Evolutionary conservation across 1,139 yeast species (phyloP), one percentile per base, ranked within the genome.

Genomic region (Yamadazyma pseudoaaseri): DNA sequence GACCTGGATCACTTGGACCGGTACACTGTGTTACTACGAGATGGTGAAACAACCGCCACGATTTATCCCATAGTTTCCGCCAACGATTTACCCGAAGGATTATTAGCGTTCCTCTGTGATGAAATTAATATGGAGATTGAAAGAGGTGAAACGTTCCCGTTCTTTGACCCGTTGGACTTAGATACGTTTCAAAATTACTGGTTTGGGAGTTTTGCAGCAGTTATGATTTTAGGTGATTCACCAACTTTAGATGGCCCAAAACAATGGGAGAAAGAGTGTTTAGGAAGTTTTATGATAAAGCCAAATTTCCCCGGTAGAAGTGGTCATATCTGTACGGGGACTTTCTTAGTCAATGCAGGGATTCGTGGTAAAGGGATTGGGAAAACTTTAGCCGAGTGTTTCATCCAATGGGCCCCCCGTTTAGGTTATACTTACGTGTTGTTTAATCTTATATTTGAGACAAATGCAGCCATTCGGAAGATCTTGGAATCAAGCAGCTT

Each of bases 331-430:
- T 89, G 96, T 49, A 86, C 95, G 0, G 95, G 87, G 2, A 84
- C 83, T 20, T 86, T 92, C 46, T 63, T 92, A 34, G 97, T 92
- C 2, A 87, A 89, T 57, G 94, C 95, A 2, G 95, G 95, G 42
- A 86, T 86, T 43, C 64, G 98, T 47, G 92, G 94, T n/a, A 84
- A 83, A 52, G 96, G 97, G 3, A 85, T 92, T 27, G 98, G 98
- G 4, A 68, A 81, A 38, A 84, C 94, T 0, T 58, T 92, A 43
- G 81, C 87, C 8, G 95, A 86, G 48, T 82, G 95, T 45, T 87
- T 79, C 49, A 56, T 89, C 17, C 87, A 83, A 43, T 92, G 97
- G 97, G 89, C 97, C 1, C 95, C 94, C 4, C 67, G 79, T 41
- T 65, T 90, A 28, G 97, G 97, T 1, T 92, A 85, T 58, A 83